Evolutionary conservation across 441 rosid species (phyloP).

Genomic region (Mallotus repandus): DNA sequence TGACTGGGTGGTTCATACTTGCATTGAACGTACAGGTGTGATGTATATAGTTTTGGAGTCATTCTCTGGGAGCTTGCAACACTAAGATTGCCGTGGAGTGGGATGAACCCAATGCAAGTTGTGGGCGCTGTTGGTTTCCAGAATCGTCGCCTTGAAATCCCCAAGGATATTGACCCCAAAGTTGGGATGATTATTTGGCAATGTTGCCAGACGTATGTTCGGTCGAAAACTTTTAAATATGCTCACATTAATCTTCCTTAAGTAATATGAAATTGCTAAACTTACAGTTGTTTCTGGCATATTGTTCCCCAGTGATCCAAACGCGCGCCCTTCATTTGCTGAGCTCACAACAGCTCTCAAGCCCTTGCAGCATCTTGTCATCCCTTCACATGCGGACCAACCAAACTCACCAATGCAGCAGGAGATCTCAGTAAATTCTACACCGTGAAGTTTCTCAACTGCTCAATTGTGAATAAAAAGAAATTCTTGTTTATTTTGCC

Average conservation of each 20-base stretch:
- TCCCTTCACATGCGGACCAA: constrained; percentile 54
- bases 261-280: neutral
- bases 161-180: constrained; percentile 88
- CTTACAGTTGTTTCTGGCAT: constrained; percentile 8
- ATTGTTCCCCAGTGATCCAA: constrained; percentile 71
- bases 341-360: constrained; percentile 70
- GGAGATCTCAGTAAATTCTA: constrained; percentile 58
- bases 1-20: neutral
- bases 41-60: constrained; percentile 95
- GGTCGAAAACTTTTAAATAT: neutral
- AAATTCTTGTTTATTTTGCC: constrained; percentile 23
- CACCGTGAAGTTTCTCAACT: constrained; percentile 40
- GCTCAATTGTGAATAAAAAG: constrained; percentile 44
- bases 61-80: constrained; percentile 99
- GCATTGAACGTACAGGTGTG: constrained; percentile 60
- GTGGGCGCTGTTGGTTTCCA: constrained; percentile 99
- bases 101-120: constrained; percentile 99
- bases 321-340: constrained; percentile 83
- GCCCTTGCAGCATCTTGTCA: constrained; percentile 72
- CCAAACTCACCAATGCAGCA: constrained; percentile 42
- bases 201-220: constrained; percentile 93
- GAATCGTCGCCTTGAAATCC: constrained; percentile 89
- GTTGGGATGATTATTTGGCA: constrained; percentile 83
- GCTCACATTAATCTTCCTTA: neutral
- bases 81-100: constrained; percentile 88